Evolutionary conservation across 2,329 filamentous ascomycete species (phyloP).

Genomic region (Aspergillus sp.): DNA sequence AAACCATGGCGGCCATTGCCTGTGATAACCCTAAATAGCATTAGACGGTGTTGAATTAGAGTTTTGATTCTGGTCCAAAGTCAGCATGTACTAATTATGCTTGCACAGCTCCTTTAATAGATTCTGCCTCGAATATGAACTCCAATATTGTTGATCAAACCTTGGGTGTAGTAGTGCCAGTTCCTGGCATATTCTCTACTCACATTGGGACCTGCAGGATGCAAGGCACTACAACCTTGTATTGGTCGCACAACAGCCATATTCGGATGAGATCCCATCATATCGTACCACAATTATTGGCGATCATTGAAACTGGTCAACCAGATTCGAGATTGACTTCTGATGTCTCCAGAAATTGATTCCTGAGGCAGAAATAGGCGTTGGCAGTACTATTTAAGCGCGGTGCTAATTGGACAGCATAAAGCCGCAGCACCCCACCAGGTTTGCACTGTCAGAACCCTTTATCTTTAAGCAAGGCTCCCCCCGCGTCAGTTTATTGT

Average conservation of each 20-base stretch:
- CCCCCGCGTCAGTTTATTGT: not conserved
- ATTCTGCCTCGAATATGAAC: not conserved
- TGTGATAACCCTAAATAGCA: not conserved
- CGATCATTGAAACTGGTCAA: conserved; percentile 10
- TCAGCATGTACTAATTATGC: not conserved
- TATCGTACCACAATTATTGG: conserved; percentile 1
- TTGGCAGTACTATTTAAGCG: not conserved
- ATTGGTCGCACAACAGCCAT: not conserved
- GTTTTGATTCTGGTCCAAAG: not conserved
- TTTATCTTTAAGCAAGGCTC: not conserved
- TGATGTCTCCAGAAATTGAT: not conserved
- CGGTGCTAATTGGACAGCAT: not conserved
- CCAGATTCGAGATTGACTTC: not conserved
- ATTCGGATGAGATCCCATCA: not conserved
- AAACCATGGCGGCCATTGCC: conserved; percentile 1
- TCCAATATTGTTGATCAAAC: not conserved
- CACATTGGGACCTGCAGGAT: conserved; percentile 1
- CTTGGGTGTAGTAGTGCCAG: not conserved
- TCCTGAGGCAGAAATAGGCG: not conserved
- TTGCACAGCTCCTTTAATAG: conserved; percentile 1
- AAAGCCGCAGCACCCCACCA: not conserved
- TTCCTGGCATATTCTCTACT: conserved; percentile 1
- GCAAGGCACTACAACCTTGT: not conserved
- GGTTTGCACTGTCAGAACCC: not conserved
- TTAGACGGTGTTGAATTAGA: conserved; percentile 19